phyloP scores from a whole-genome alignment of 1,284 basidiomycete species.

The Sporisorium reilianum region DNA sequence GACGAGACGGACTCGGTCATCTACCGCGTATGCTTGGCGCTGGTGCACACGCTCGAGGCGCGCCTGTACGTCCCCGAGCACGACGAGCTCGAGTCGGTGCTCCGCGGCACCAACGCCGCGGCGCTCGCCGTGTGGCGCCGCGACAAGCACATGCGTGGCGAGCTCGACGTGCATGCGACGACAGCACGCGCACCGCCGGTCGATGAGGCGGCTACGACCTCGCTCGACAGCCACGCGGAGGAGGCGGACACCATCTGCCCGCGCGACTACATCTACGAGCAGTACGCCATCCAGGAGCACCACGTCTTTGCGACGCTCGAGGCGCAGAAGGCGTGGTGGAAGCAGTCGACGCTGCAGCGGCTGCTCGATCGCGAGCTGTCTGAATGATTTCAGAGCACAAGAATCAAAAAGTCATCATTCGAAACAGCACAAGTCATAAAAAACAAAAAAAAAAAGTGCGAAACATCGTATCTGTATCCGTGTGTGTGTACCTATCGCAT shows the following conservation, averaged over 20 bases:
- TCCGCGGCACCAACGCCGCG: conserved; percentile 57
- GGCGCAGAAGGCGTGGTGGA: conserved; percentile 63
- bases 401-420: neutral
- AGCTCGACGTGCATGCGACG: conserved; percentile 12
- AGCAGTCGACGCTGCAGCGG: conserved; percentile 57
- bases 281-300: conserved; percentile 61
- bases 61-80: conserved; percentile 61
- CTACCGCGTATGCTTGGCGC: conserved; percentile 58
- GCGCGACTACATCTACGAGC: conserved; percentile 62
- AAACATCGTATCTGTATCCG: neutral
- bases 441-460: neutral
- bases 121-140: conserved; percentile 59
- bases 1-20: conserved; percentile 60
- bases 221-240: neutral
- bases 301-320: conserved; percentile 54
- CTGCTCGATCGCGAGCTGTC: conserved; percentile 61
- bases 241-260: conserved; percentile 29
- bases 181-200: no score
- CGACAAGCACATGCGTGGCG: conserved; percentile 32
- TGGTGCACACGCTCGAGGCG: conserved; percentile 59
- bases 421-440: no score
- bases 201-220: no score
- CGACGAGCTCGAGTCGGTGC: conserved; percentile 50
- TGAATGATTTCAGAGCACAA: conserved; percentile 8
- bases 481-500: conserved; percentile 15